Conservation (phyloP, 257 asterid genomes). For the Solanum phureja region DNA sequence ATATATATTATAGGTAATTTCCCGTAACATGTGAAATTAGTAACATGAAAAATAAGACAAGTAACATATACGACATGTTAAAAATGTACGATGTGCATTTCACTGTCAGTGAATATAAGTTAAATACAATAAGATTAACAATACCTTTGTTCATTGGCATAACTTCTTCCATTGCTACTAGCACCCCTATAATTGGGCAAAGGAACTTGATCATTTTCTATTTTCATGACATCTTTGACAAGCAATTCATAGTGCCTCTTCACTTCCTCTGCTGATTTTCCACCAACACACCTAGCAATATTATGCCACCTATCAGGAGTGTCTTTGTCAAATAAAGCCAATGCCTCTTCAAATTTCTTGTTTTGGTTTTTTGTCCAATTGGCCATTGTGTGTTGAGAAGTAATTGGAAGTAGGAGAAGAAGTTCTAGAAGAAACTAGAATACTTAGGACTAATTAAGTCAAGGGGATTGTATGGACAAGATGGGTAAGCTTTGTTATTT, state of each 20-base stretch:
- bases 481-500: background rate
- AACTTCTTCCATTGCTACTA: constrained; percentile 6
- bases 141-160: constrained; percentile 26
- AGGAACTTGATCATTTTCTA: constrained; percentile 24
- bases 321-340: constrained; percentile 30
- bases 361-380: constrained; percentile 38
- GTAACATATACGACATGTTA: background rate
- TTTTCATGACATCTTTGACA: constrained; percentile 26
- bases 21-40: background rate
- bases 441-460: background rate
- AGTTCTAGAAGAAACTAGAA: background rate
- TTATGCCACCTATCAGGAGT: constrained; percentile 36
- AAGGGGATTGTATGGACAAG: constrained; percentile 23
- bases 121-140: background rate
- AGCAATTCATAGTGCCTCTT: constrained; percentile 30
- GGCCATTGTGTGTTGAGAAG: constrained; percentile 28
- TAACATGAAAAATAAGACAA: background rate
- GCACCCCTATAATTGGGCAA: constrained; percentile 21
- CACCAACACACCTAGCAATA: constrained; percentile 32
- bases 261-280: constrained; percentile 34
- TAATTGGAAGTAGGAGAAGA: background rate
- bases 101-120: background rate
- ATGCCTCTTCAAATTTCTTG: constrained; percentile 42
- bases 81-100: background rate
- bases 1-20: background rate